phyloP scores from a whole-genome alignment of 2,329 filamentous ascomycete genomes.

The Pseudogymnoascus sp. region DNA sequence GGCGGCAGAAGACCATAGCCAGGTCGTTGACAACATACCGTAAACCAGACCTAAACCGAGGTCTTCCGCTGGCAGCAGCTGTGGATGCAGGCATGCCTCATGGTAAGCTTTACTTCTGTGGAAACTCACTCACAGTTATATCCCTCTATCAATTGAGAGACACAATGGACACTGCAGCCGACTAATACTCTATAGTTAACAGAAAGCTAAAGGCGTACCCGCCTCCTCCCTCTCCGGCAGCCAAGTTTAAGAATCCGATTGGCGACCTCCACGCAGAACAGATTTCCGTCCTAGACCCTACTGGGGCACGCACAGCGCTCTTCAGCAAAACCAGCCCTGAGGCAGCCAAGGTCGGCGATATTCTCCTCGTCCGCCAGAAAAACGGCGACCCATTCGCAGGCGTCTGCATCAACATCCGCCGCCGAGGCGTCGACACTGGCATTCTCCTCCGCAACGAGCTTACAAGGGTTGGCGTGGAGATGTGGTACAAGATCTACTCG shows the following conservation, averaged over 20 bases:
- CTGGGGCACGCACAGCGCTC: conserved; percentile 70
- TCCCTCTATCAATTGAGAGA: background rate
- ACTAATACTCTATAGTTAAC: conserved; percentile 23
- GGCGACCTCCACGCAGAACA: conserved; percentile 59
- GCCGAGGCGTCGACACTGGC: conserved; percentile 81
- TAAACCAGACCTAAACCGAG: conserved; percentile 11
- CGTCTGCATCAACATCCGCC: conserved; percentile 77
- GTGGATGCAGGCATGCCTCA: conserved; percentile 3
- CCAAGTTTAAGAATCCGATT: conserved; percentile 60
- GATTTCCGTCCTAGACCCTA: conserved; percentile 71
- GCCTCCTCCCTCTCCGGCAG: conserved; percentile 47
- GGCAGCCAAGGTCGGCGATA: conserved; percentile 75
- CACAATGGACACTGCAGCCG: background rate
- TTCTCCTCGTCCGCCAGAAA: conserved; percentile 80
- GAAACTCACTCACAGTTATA: background rate
- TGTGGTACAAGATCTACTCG: conserved; percentile 95
- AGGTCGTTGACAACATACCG: conserved; percentile 45
- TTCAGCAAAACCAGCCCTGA: conserved; percentile 74
- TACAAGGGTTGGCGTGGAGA: conserved; percentile 82
- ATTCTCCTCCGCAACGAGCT: conserved; percentile 81
- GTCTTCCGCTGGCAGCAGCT: conserved; percentile 1
- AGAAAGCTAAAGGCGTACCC: conserved; percentile 45
- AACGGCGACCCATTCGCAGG: conserved; percentile 85
- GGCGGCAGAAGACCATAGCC: conserved; percentile 39
- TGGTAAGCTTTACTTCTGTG: background rate